Conservation (phyloP, 176 grass and related monocot species). For the Aegilops tauschii region DNA sequence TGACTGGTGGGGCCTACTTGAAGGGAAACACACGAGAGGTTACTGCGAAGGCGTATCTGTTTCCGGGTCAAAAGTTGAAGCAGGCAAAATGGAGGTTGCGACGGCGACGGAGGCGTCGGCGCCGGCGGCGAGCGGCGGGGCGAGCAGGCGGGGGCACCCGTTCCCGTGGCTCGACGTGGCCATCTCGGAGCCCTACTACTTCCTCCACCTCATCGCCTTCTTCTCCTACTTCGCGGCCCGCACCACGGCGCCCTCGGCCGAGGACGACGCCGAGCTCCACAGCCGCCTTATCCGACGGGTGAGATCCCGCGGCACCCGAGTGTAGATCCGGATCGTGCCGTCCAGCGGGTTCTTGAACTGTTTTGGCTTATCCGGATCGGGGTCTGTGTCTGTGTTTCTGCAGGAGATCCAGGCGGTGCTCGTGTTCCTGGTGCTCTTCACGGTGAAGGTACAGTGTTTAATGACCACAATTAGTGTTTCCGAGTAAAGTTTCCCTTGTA, state of each 20-base stretch:
- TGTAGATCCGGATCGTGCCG: neutral
- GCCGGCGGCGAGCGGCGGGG: slow-evolving; percentile 28
- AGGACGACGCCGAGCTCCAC: slow-evolving; percentile 45
- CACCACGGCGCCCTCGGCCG: slow-evolving; percentile 40
- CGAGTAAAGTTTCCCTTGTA: neutral
- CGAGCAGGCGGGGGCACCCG: slow-evolving; percentile 42
- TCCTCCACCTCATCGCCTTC: slow-evolving; percentile 83
- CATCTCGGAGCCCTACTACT: slow-evolving; percentile 81
- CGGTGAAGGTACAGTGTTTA: slow-evolving; percentile 64
- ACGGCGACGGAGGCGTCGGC: slow-evolving; percentile 49
- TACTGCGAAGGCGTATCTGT: neutral
- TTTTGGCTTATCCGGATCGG: slow-evolving; percentile 25
- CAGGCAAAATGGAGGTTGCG: slow-evolving; percentile 41
- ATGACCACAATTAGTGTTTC: neutral
- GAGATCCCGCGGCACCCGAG: neutral
- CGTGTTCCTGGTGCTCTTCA: slow-evolving; percentile 60
- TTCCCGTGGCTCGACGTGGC: slow-evolving; percentile 74
- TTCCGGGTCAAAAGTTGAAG: neutral
- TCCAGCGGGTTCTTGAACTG: neutral
- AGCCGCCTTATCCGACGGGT: slow-evolving; percentile 66
- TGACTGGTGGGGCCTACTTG: neutral
- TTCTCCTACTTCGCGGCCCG: slow-evolving; percentile 91
- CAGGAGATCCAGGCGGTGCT: slow-evolving; percentile 92
- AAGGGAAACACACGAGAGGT: neutral
- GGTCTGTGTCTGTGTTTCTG: slow-evolving; percentile 7